Base-by-base conservation (phyloP, 495 filamentous ascomycete species). In the Aspergillus taichungensis region DNA sequence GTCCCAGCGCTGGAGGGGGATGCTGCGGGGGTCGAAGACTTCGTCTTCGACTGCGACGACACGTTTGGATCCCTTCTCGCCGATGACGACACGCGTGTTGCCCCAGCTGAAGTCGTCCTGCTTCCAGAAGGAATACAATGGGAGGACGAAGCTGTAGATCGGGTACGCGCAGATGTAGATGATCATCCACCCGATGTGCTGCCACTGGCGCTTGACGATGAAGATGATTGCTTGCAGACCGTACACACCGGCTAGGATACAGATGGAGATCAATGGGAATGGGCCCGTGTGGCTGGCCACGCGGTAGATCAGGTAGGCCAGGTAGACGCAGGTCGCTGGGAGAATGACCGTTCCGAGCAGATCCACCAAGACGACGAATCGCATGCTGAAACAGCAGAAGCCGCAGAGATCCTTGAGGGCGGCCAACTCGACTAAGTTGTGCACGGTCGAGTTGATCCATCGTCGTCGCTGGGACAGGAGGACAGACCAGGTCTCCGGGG, bases 301-400 rank as follows among this genome's bases (percentile, higher is more conserved):
- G 8, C 67, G 66, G 75, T 94, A 94, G 55, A 98, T 81, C 49
- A 98, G 75, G 61, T 94, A 98, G 42, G 72, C 88, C 18, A 98
- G 71, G 59, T 98, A 98, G 46, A 78, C 80, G 59, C 86, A 94
- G 11, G 88, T 94, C 1, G 91, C 85, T 7, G 92, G 92, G 32
- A 95, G 82, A 58, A 95, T 90, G 54, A 98, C 71, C 7, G 92
- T 98, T 61, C 91, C 89, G 45, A 91, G 77, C 9, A 98, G 78
- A 74, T 98, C 92, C 52, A 98, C 82, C 52, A 98, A 83, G 45
- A 98, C 92, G 38, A 98, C 80, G 58, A 98, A 97, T 43, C 92
- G 83, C 92, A 98, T 98, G 46, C 85, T 89, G 74, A 98, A 98
- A 67, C 87, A 96, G 67, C 92, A 98, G 80, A 98, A 98, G 43